Base-by-base conservation (phyloP, 306 rosid species). In the Benincasa hispida region DNA sequence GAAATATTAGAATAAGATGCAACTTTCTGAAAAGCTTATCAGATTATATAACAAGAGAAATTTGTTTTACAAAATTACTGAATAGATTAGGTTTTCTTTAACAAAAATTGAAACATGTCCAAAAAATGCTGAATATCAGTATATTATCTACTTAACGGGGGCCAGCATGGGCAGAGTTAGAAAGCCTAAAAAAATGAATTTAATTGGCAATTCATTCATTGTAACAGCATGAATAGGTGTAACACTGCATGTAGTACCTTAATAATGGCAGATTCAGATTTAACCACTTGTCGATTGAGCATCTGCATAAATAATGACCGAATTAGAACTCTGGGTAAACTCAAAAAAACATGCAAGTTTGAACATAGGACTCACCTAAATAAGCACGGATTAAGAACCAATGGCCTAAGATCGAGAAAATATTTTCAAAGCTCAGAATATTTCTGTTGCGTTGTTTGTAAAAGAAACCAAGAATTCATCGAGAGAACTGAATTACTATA, bases 211-310 rank as follows among this genome's bases (percentile, higher is more conserved):
- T 19, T 59, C 12, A 6, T 19, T 59, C 12, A 30, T 63, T 56
- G 34, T 74, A 19, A 74, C 56, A 76, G 50, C 57, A 76, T 17
- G 19, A 0, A 15, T 25, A 68, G 7, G 19, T 8, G 58, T 41
- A 68, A 21, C 11, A 22, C 56, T 22, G 34, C 13, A 68, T 24
- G 35, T 14, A 21, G 68, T 85, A 94, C 98, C 98, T 87, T 94
- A 67, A 94, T 90, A 35, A 96, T 91, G 57, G 97, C 98, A 66
- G 91, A 94, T 78, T 94, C 98, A 24, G 97, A 90, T 79, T 91
- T 94, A 72, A 94, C 97, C 81, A 94, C 97, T 89, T 94, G 97
- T 24, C 98, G 86, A 55, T 94, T 79, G 60, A 94, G 91, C 86
- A 88, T 87, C 98, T 94, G 91, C 89, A 87, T 74, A 61, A 22